phyloP scores from a whole-genome alignment of 345 rosid genomes.

The Hirschfeldia incana region DNA sequence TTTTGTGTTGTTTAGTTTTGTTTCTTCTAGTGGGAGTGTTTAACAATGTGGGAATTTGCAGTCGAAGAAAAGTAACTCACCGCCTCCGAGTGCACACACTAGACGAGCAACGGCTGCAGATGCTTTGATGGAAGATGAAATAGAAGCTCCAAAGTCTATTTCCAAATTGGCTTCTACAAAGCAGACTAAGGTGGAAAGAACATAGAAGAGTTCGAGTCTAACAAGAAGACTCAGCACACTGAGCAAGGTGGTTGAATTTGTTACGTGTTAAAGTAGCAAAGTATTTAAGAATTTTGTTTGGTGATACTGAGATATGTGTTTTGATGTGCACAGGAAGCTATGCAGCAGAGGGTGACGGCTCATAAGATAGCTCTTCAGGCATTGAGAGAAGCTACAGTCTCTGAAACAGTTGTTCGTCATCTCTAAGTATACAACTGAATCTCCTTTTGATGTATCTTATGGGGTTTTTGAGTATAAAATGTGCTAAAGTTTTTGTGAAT shows the following conservation, averaged over 20 bases:
- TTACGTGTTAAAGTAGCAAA: background rate
- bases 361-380: slow-evolving; percentile 86
- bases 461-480: too few species aligned
- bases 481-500: too few species aligned
- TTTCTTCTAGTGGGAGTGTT: too few species aligned
- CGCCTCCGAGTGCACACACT: slow-evolving; percentile 32
- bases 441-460: background rate
- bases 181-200: slow-evolving; percentile 28
- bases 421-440: slow-evolving; percentile 54
- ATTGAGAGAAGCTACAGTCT: slow-evolving; percentile 72
- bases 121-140: slow-evolving; percentile 1
- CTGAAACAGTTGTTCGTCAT: slow-evolving; percentile 67
- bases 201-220: slow-evolving; percentile 44
- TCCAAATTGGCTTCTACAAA: slow-evolving; percentile 17
- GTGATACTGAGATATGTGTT: slow-evolving; percentile 14
- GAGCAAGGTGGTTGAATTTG: slow-evolving; percentile 56
- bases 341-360: slow-evolving; percentile 70
- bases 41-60: too few species aligned
- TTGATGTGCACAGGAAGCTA: slow-evolving; percentile 60
- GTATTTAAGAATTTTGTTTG: background rate
- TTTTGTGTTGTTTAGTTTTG: background rate
- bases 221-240: slow-evolving; percentile 68
- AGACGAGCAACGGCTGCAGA: slow-evolving; percentile 18
- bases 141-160: background rate
- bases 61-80: slow-evolving; percentile 38